Evolutionary conservation across 352 stramenopile genomes (phyloP).

Genomic region (Globisporangium nunn): DNA sequence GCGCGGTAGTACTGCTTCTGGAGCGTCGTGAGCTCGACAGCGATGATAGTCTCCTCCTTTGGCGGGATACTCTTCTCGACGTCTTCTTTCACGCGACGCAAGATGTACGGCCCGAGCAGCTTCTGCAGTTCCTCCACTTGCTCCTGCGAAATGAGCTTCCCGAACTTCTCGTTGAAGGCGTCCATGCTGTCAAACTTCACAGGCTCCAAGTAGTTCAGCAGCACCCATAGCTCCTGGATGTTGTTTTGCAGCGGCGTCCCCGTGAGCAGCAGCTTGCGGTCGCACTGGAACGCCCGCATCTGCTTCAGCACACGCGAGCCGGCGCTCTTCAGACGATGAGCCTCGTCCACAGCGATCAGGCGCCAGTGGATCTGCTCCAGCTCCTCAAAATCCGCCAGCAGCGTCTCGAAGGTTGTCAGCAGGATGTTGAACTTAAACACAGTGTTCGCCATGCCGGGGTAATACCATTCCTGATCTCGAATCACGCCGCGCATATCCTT

Average conservation of each 20-base stretch:
- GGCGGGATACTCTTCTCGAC: constrained; percentile 94
- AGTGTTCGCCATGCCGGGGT: constrained; percentile 84
- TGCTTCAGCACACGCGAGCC: constrained; percentile 83
- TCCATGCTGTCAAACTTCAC: constrained; percentile 88
- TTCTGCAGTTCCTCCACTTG: constrained; percentile 94
- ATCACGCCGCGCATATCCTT: constrained; percentile 87
- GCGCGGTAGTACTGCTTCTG: constrained; percentile 90
- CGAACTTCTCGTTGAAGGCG: constrained; percentile 90
- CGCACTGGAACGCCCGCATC: constrained; percentile 80
- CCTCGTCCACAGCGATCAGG: constrained; percentile 78
- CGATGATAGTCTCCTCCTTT: constrained; percentile 95
- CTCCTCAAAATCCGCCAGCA: constrained; percentile 80
- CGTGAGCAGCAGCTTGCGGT: constrained; percentile 93
- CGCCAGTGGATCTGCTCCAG: constrained; percentile 84
- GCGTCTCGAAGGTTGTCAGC: constrained; percentile 78
- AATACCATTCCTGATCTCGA: constrained; percentile 86
- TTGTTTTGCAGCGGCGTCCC: constrained; percentile 97
- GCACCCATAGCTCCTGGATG: constrained; percentile 94
- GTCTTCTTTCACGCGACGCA: constrained; percentile 97
- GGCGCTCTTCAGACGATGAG: constrained; percentile 71
- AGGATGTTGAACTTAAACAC: constrained; percentile 87
- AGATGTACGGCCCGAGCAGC: constrained; percentile 91
- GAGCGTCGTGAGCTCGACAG: constrained; percentile 95
- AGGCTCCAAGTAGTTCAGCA: constrained; percentile 96
- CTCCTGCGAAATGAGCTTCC: constrained; percentile 87